Conservation (phyloP, 1,139 yeast species). For the Debaryomyces coudertii region DNA sequence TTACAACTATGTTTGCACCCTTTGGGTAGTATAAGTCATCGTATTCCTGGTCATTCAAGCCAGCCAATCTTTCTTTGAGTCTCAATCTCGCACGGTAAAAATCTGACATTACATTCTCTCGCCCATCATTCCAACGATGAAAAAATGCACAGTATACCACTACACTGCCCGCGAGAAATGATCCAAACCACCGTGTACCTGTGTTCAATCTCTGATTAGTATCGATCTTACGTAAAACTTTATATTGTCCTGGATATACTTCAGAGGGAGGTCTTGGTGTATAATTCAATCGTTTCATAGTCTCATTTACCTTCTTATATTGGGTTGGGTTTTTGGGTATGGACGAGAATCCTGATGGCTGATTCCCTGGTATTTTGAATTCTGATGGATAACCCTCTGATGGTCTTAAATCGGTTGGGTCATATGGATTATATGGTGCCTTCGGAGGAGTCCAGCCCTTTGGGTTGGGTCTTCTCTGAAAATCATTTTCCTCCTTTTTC, state of each 20-base stretch:
- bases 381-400: constrained; percentile 87
- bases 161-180: constrained; percentile 48
- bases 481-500: constrained; percentile 7
- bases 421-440: constrained; percentile 87
- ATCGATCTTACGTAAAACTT: constrained; percentile 65
- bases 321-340: constrained; percentile 71
- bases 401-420: constrained; percentile 75
- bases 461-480: constrained; percentile 70
- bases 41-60: constrained; percentile 60
- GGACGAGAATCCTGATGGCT: constrained; percentile 59
- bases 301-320: constrained; percentile 69
- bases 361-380: constrained; percentile 57
- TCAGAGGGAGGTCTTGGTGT: constrained; percentile 80
- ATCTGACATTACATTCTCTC: constrained; percentile 72
- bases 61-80: constrained; percentile 54
- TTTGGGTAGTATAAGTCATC: constrained; percentile 61
- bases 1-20: constrained; percentile 37
- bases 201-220: constrained; percentile 57
- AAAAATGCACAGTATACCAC: constrained; percentile 66
- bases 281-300: constrained; percentile 72
- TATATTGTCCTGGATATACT: constrained; percentile 77
- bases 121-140: constrained; percentile 84
- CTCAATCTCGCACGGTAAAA: constrained; percentile 65
- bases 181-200: constrained; percentile 58
- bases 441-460: constrained; percentile 81